These are phyloP conservation scores for Backusella westeae DNA, from an alignment of 192 early-diverging fungal genomes.

Conservation along the genomic window DNA sequence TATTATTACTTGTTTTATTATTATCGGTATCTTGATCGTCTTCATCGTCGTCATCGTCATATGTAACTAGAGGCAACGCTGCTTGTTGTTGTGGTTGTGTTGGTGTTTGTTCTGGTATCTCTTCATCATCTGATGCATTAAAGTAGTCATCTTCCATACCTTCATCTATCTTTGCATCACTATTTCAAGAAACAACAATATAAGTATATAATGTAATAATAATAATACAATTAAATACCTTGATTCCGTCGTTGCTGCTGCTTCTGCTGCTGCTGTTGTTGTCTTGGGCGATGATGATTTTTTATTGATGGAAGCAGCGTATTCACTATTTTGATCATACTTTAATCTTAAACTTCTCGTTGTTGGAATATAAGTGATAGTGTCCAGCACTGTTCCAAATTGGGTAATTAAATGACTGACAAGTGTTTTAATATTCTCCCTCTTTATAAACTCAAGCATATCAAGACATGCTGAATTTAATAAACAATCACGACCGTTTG, in stretches of 20 bases:
- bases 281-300: background rate
- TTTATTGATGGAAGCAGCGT: constrained; percentile 32
- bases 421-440: constrained; percentile 67
- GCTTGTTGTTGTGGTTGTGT: background rate
- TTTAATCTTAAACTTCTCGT: constrained; percentile 53
- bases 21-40: background rate
- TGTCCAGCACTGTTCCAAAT: constrained; percentile 56
- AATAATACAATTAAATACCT: constrained; percentile 12
- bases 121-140: constrained; percentile 64
- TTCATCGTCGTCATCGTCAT: constrained; percentile 30
- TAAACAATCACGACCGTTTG: constrained; percentile 74
- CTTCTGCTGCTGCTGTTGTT: background rate
- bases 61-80: constrained; percentile 20
- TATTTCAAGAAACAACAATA: background rate
- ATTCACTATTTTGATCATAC: constrained; percentile 67
- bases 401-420: constrained; percentile 67
- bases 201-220: no score
- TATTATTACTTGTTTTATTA: background rate
- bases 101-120: constrained; percentile 24
- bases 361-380: constrained; percentile 60
- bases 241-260: constrained; percentile 6
- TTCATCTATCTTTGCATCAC: constrained; percentile 7
- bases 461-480: constrained; percentile 90
- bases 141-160: constrained; percentile 87
- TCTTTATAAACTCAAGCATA: constrained; percentile 79